A percentile compares a stretch with the other conserved stretches of the same genome.
Evolutionary conservation across 805 yeast species (phyloP).

Genomic region (Yarrowia porcina): DNA sequence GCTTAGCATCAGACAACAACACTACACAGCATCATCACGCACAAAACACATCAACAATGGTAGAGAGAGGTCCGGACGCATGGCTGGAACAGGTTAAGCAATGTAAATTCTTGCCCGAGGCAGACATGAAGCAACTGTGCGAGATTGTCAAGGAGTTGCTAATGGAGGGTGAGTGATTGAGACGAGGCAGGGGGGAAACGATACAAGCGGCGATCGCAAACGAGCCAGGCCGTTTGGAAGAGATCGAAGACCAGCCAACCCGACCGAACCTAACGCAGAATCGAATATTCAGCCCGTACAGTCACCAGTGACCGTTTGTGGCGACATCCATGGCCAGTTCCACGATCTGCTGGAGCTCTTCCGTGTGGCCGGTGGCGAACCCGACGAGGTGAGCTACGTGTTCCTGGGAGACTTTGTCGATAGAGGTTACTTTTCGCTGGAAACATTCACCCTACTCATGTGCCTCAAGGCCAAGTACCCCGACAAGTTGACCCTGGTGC

Average conservation of each 20-base stretch:
- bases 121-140: slow-evolving; percentile 94
- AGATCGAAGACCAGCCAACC: background rate
- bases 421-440: slow-evolving; percentile 93
- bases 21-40: slow-evolving; percentile 8
- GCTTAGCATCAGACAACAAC: slow-evolving; percentile 19
- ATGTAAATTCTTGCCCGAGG: slow-evolving; percentile 82
- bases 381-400: slow-evolving; percentile 74
- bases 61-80: slow-evolving; percentile 72
- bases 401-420: slow-evolving; percentile 96
- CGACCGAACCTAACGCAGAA: slow-evolving; percentile 42
- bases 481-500: slow-evolving; percentile 76
- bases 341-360: slow-evolving; percentile 90
- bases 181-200: background rate
- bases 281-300: slow-evolving; percentile 91
- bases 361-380: slow-evolving; percentile 89
- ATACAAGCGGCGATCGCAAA: background rate
- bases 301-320: slow-evolving; percentile 92
- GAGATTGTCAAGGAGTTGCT: slow-evolving; percentile 90
- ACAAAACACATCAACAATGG: slow-evolving; percentile 30
- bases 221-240: background rate
- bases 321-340: slow-evolving; percentile 95
- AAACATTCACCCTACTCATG: slow-evolving; percentile 91
- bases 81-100: slow-evolving; percentile 94
- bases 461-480: slow-evolving; percentile 88
- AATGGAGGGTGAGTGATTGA: slow-evolving; percentile 56